phyloP scores from a whole-genome alignment of 2,329 filamentous ascomycete genomes.

The Talaromyces sp. region DNA sequence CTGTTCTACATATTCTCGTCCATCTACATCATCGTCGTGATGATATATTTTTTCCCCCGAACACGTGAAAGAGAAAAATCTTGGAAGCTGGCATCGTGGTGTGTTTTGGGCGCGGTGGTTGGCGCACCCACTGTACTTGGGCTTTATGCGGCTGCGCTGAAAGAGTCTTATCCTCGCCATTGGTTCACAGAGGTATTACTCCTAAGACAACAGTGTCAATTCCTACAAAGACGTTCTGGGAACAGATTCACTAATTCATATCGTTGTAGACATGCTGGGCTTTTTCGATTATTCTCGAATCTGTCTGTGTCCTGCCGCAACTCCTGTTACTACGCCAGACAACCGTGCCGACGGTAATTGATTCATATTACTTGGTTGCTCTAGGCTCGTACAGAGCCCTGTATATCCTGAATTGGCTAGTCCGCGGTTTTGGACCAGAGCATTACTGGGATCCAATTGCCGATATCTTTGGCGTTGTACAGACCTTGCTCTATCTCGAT shows the following conservation, averaged over 20 bases:
- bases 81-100: constrained; percentile 82
- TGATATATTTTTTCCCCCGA: constrained; percentile 80
- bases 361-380: constrained; percentile 89
- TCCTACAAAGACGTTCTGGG: not conserved
- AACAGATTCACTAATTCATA: constrained; percentile 19
- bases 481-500: constrained; percentile 86
- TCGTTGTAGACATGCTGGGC: constrained; percentile 68
- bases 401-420: constrained; percentile 90
- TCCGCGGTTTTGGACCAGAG: constrained; percentile 60
- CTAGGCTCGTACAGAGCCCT: constrained; percentile 83
- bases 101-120: constrained; percentile 62
- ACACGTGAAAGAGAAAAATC: constrained; percentile 87
- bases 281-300: constrained; percentile 90
- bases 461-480: constrained; percentile 81
- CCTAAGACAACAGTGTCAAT: not conserved
- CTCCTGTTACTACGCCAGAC: constrained; percentile 89
- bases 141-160: constrained; percentile 60
- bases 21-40: constrained; percentile 80
- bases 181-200: constrained; percentile 40
- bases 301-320: constrained; percentile 84
- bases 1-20: constrained; percentile 82
- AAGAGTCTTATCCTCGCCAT: constrained; percentile 42
- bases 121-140: constrained; percentile 65
- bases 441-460: constrained; percentile 65
- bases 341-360: constrained; percentile 91